A percentile compares a stretch with the other conserved stretches of the same genome.
Conservation (phyloP, 2,329 filamentous ascomycete genomes). For the Incumbomyces lentus region DNA sequence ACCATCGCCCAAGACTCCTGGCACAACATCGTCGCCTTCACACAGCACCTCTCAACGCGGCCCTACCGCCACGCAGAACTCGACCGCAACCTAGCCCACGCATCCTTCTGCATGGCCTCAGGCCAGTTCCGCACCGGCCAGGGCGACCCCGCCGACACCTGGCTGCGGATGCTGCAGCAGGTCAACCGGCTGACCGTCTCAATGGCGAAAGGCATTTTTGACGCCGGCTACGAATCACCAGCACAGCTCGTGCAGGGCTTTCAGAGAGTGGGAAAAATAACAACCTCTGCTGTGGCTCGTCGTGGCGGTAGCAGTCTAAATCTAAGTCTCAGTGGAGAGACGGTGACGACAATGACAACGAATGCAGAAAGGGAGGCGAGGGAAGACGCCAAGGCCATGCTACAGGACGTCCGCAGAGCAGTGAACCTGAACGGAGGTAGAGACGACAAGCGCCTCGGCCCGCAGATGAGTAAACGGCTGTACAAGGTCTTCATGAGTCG, state of each 20-base stretch:
- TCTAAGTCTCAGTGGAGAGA: not conserved
- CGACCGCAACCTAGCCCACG: constrained; percentile 39
- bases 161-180: constrained; percentile 65
- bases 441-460: constrained; percentile 36
- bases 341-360: too few species aligned
- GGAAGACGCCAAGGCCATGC: constrained; percentile 45
- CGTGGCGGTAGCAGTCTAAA: too few species aligned
- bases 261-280: constrained; percentile 28
- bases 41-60: constrained; percentile 66
- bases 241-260: constrained; percentile 50
- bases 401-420: constrained; percentile 52
- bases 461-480: constrained; percentile 37
- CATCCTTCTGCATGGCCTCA: constrained; percentile 66
- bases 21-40: constrained; percentile 63
- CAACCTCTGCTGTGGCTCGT: too few species aligned
- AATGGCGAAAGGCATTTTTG: constrained; percentile 59
- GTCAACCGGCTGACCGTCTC: constrained; percentile 60
- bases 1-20: constrained; percentile 52
- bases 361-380: not conserved
- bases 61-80: constrained; percentile 51
- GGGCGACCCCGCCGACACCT: constrained; percentile 52
- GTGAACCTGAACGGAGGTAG: constrained; percentile 37
- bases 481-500: constrained; percentile 41
- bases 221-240: constrained; percentile 47
- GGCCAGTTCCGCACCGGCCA: constrained; percentile 66